Evolutionary conservation across 1,284 basidiomycete species (phyloP).

Genomic region (Somion occarium): DNA sequence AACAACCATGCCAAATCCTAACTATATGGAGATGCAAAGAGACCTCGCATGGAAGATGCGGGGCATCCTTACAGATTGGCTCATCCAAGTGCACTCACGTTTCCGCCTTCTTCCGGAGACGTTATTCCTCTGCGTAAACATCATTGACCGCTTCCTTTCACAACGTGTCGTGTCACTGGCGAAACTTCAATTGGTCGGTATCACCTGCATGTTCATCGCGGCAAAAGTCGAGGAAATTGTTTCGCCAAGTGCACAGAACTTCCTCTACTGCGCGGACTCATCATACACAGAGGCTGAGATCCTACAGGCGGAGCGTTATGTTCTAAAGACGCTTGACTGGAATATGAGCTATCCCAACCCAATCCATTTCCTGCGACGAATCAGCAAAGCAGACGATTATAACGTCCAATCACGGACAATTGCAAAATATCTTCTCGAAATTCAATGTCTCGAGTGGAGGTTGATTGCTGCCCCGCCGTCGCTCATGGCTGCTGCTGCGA

Average conservation of each 20-base stretch:
- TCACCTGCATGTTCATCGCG: conserved; percentile 91
- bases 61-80: conserved; percentile 93
- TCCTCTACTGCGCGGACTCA: conserved; percentile 85
- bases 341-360: conserved; percentile 92
- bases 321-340: conserved; percentile 90
- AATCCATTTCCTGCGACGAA: conserved; percentile 86
- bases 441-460: conserved; percentile 84
- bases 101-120: conserved; percentile 96
- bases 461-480: conserved; percentile 82
- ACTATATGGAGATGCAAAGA: conserved; percentile 89
- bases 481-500: conserved; percentile 81
- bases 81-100: conserved; percentile 93
- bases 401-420: conserved; percentile 89
- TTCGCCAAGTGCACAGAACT: conserved; percentile 85
- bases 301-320: conserved; percentile 89
- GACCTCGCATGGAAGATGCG: conserved; percentile 95
- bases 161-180: conserved; percentile 85
- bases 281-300: conserved; percentile 88
- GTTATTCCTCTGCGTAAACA: conserved; percentile 91
- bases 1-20: conserved; percentile 79
- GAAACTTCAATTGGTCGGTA: conserved; percentile 93
- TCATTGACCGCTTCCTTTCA: conserved; percentile 96
- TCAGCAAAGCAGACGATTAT: conserved; percentile 96
- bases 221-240: conserved; percentile 97
- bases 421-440: conserved; percentile 92